Evolutionary conservation across 805 yeast species (phyloP).

Genomic region (Nematodospora valgi): DNA sequence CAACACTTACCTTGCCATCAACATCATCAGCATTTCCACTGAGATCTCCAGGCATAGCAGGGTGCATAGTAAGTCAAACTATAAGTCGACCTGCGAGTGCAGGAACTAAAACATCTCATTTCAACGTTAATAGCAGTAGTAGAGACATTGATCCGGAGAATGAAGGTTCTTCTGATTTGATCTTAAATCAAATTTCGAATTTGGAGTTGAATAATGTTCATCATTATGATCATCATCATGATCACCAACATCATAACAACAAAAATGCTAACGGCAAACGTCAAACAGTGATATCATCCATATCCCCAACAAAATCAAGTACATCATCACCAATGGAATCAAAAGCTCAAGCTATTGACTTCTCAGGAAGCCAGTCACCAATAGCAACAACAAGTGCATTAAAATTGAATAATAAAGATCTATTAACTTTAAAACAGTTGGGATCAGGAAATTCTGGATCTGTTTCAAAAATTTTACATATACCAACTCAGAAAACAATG

Average conservation of each 20-base stretch:
- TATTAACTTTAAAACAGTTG: constrained; percentile 68
- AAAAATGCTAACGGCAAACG: constrained; percentile 21
- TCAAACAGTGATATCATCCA: constrained; percentile 40
- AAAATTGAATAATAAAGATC: constrained; percentile 49
- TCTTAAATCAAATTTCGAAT: constrained; percentile 25
- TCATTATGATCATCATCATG: constrained; percentile 1
- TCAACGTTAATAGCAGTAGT: constrained; percentile 14
- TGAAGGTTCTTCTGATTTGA: constrained; percentile 18
- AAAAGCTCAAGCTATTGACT: constrained; percentile 3
- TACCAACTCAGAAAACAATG: constrained; percentile 84
- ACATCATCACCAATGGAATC: constrained; percentile 17
- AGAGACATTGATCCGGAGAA: constrained; percentile 23
- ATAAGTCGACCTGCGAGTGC: constrained; percentile 1
- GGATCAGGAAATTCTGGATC: constrained; percentile 96
- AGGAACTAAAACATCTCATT: not conserved
- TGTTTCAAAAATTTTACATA: constrained; percentile 82
- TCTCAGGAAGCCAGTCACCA: constrained; percentile 22
- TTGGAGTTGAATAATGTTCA: constrained; percentile 16
- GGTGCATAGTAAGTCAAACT: constrained; percentile 5
- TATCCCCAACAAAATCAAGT: constrained; percentile 38
- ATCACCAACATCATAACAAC: constrained; percentile 2
- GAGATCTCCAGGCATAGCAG: not conserved
- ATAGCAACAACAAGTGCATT: constrained; percentile 31
- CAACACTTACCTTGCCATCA: no score
- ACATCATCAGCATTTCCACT: no score